Conservation (phyloP, 306 rosid genomes). For the Fagus crenata region DNA sequence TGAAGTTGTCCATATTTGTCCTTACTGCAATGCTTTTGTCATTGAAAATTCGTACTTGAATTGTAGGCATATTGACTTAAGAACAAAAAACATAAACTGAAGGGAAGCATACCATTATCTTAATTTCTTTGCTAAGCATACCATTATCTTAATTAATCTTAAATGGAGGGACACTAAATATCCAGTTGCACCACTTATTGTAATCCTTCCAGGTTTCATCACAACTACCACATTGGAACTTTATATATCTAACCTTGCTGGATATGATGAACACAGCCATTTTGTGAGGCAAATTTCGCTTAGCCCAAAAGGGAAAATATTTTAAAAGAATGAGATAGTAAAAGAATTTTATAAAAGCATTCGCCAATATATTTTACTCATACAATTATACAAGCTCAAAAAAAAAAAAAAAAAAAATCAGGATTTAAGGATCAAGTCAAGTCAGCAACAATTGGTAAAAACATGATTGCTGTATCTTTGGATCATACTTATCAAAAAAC, state of each 20-base stretch:
- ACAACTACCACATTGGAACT: not conserved
- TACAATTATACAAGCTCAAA: slow-evolving; percentile 12
- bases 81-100: too few relatives aligned
- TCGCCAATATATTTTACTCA: not conserved
- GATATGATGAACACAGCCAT: too few relatives aligned
- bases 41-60: too few relatives aligned
- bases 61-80: too few relatives aligned
- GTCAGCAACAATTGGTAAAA: not conserved
- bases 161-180: too few relatives aligned
- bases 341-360: slow-evolving; percentile 3
- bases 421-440: slow-evolving; percentile 6
- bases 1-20: too few relatives aligned
- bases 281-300: not conserved
- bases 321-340: not conserved
- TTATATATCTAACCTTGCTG: not conserved
- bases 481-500: not conserved
- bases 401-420: not conserved
- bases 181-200: too few relatives aligned
- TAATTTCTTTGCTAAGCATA: too few relatives aligned
- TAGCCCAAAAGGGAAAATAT: not conserved
- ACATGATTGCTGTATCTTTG: slow-evolving; percentile 16
- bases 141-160: too few relatives aligned
- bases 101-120: too few relatives aligned
- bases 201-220: not conserved
- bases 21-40: too few relatives aligned